Evolutionary conservation across 441 rosid species (phyloP).

Genomic region (Croton laevigatus): DNA sequence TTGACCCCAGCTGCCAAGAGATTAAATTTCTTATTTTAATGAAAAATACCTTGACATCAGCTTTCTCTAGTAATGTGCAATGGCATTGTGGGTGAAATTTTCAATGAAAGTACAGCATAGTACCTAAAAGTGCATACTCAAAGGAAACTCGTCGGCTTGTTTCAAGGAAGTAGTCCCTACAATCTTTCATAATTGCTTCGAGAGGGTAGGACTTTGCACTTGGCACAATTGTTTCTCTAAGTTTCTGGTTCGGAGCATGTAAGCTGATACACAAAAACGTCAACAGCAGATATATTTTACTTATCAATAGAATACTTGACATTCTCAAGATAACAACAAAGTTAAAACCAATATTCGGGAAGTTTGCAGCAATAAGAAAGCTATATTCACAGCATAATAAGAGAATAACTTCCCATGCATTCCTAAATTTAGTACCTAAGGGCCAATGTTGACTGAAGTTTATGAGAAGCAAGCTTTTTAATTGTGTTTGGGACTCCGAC

Average conservation of each 20-base stretch:
- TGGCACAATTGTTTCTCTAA: slow-evolving; percentile 85
- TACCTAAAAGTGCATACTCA: slow-evolving; percentile 90
- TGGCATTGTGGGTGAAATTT: background rate
- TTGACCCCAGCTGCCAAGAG: slow-evolving; percentile 79
- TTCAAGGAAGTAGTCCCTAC: slow-evolving; percentile 76
- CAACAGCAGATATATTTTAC: background rate
- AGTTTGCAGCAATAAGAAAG: background rate
- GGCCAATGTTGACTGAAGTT: slow-evolving; percentile 97
- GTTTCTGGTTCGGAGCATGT: slow-evolving; percentile 92
- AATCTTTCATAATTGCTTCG: slow-evolving; percentile 87
- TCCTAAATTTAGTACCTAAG: slow-evolving; percentile 50
- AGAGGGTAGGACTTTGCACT: slow-evolving; percentile 94
- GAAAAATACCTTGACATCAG: background rate
- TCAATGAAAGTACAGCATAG: slow-evolving; percentile 14
- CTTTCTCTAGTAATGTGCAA: background rate
- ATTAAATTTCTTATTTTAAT: slow-evolving; percentile 4
- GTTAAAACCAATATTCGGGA: background rate
- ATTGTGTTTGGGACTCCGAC: slow-evolving; percentile 98
- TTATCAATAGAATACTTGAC: background rate
- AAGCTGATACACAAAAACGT: slow-evolving; percentile 41
- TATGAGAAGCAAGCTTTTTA: slow-evolving; percentile 80
- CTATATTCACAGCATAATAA: background rate
- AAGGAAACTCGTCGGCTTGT: slow-evolving; percentile 86
- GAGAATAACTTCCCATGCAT: background rate
- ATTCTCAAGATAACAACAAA: slow-evolving; percentile 3